A percentile compares a stretch with the other conserved stretches of the same genome.
phyloP scores from a whole-genome alignment of 2,329 filamentous ascomycete genomes.

The Fusarium sp. region DNA sequence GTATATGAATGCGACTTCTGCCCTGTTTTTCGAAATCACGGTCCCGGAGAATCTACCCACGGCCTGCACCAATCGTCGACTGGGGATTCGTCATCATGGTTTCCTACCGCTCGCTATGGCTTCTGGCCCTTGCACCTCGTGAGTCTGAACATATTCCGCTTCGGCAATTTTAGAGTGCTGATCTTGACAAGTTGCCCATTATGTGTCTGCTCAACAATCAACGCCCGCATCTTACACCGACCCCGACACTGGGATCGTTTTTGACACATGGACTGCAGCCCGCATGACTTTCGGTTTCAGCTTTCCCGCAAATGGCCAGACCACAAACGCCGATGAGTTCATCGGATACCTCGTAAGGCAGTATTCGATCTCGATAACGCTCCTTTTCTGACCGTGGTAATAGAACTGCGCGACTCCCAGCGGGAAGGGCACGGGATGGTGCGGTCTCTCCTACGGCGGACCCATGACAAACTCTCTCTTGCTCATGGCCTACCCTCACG shows the following conservation, averaged over 20 bases:
- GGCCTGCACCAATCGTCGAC: neutral
- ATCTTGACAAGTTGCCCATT: neutral
- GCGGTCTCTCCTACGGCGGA: constrained; percentile 11
- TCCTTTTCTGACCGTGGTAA: neutral
- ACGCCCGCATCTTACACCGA: neutral
- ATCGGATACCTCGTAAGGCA: constrained; percentile 7
- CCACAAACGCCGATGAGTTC: constrained; percentile 4
- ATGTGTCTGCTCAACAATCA: constrained; percentile 10
- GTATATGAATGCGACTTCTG: neutral
- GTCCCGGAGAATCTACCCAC: neutral
- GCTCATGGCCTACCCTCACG: constrained; percentile 6
- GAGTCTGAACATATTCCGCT: neutral
- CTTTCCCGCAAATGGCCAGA: neutral
- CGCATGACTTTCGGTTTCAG: constrained; percentile 7
- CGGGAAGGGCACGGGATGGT: constrained; percentile 1
- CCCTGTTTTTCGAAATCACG: neutral
- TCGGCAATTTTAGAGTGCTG: neutral
- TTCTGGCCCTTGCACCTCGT: neutral
- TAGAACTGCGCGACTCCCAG: constrained; percentile 6
- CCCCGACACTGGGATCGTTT: neutral
- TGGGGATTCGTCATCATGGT: neutral
- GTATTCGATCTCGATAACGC: no score
- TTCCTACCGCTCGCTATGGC: neutral
- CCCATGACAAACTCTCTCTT: constrained; percentile 10
- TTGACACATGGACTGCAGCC: constrained; percentile 1